Percentiles rank a stretch among this genome's conserved stretches.
phyloP scores from a whole-genome alignment of 2,329 filamentous ascomycete genomes.

The Fusarium bactridioides region DNA sequence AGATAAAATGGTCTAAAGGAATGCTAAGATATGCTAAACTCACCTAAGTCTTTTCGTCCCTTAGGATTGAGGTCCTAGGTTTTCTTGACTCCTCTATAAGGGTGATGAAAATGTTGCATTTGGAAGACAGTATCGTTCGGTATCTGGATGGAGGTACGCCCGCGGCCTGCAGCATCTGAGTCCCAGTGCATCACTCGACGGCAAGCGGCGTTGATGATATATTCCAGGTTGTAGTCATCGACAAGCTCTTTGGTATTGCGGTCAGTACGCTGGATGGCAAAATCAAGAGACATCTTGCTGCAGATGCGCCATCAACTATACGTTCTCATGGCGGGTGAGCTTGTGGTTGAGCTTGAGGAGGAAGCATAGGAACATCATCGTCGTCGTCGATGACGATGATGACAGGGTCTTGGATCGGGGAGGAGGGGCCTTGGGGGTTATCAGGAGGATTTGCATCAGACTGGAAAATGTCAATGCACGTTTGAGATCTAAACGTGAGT shows the following conservation, averaged over 20 bases:
- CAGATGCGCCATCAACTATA: no score
- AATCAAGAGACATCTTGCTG: no score
- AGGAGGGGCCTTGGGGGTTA: neutral
- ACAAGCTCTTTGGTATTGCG: no score
- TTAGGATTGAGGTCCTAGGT: neutral
- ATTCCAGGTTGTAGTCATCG: no score
- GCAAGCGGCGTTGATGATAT: no score
- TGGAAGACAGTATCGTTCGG: neutral
- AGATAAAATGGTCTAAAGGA: neutral
- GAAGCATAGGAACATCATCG: neutral
- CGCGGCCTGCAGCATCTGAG: no score
- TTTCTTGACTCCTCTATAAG: neutral
- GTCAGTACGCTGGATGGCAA: no score
- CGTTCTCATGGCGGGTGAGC: no score
- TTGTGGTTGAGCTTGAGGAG: neutral
- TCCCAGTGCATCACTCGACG: no score
- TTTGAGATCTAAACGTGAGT: neutral
- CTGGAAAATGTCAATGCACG: neutral
- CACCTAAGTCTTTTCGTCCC: neutral
- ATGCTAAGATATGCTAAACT: neutral
- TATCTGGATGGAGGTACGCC: neutral
- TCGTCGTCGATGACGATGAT: neutral
- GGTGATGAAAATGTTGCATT: neutral
- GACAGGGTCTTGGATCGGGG: neutral
- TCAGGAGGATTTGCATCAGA: neutral